Percentiles rank a stretch among this genome's conserved stretches.
phyloP scores from a whole-genome alignment of 768 basidiomycete species.

The Phlebiopsis flavidoalba region DNA sequence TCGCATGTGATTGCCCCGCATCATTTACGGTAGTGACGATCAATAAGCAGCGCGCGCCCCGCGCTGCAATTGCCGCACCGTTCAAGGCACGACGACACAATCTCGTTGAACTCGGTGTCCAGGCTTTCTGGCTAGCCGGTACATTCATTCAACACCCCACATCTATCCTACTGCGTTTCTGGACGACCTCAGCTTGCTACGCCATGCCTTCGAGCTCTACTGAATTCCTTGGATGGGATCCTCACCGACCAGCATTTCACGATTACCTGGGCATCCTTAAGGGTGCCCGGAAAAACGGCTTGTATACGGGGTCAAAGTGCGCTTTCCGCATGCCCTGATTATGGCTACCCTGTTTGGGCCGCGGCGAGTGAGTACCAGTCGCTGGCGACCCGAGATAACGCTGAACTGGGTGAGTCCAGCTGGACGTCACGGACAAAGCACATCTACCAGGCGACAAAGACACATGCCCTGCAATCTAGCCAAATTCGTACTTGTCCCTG shows the following conservation, averaged over 20 bases:
- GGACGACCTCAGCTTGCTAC: conserved; percentile 14
- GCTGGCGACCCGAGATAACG: no score
- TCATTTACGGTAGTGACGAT: neutral
- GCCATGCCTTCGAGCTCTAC: conserved; percentile 3
- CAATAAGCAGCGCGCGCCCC: neutral
- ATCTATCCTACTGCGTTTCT: conserved; percentile 6
- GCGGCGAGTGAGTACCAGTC: conserved; percentile 68
- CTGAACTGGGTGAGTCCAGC: conserved; percentile 32
- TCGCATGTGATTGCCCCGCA: conserved; percentile 6
- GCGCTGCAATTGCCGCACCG: neutral
- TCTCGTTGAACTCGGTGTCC: neutral
- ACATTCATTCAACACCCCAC: neutral
- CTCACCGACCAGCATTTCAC: conserved; percentile 63
- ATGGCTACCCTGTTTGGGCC: conserved; percentile 94
- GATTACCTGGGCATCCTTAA: conserved; percentile 92
- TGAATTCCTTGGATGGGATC: conserved; percentile 31
- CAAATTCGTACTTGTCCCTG: conserved; percentile 77
- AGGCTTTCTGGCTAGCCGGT: neutral
- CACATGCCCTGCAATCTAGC: conserved; percentile 90
- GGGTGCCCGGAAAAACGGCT: conserved; percentile 86
- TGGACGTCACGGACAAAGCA: conserved; percentile 61
- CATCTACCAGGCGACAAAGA: conserved; percentile 82
- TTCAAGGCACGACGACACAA: neutral
- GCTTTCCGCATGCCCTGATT: conserved; percentile 94
- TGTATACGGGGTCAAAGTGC: conserved; percentile 85